These are phyloP conservation scores for Aureobasidium musti DNA, from an alignment of 2,329 filamentous ascomycete genomes.

Conservation along the genomic window DNA sequence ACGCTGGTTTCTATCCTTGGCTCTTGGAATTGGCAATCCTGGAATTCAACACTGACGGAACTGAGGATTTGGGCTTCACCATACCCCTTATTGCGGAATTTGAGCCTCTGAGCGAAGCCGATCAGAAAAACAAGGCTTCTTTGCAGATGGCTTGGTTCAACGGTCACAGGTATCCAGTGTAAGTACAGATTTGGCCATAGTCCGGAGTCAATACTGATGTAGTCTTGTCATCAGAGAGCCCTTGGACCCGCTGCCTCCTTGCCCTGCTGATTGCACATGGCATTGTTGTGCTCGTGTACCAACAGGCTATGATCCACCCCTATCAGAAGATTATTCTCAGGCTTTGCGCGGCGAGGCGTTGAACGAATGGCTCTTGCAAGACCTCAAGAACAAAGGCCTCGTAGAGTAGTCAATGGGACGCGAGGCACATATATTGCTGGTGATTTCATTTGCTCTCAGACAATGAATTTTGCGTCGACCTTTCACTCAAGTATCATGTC, in stretches of 20 bases:
- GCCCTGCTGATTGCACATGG: not conserved
- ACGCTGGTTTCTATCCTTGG: constrained; percentile 31
- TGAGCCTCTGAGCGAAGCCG: not conserved
- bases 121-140: not conserved
- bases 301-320: too few species aligned
- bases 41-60: not conserved
- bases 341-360: not conserved
- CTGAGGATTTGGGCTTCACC: not conserved
- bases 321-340: too few species aligned
- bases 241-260: not conserved
- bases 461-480: too few species aligned
- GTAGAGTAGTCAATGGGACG: not conserved
- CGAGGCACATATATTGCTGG: not conserved
- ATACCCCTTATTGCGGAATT: not conserved
- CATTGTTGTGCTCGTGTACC: too few species aligned
- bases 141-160: not conserved
- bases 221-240: not conserved
- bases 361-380: not conserved
- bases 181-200: not conserved
- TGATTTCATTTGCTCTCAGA: too few species aligned
- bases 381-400: not conserved
- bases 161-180: not conserved
- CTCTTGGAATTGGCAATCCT: constrained; percentile 29
- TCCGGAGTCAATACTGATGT: not conserved
- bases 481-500: too few species aligned